Evolutionary conservation across 352 stramenopile species (phyloP), one percentile per base, ranked within the genome.

Genomic region (Pythium myriotylum): DNA sequence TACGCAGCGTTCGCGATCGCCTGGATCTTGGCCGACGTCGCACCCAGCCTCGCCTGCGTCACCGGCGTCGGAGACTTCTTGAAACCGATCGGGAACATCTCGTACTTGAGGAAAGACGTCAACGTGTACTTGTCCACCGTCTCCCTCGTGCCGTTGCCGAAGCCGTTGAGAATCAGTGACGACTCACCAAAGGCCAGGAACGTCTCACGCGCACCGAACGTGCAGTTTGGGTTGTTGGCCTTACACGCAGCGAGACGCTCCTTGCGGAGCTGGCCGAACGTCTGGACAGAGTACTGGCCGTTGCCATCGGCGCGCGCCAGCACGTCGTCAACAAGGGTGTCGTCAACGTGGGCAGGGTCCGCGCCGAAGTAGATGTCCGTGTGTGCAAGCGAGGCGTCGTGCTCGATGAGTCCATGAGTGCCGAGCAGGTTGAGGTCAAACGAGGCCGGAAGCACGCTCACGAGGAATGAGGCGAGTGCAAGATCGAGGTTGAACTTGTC

Each of bases 351-450:
- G 37, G 70, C 62, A 3, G 72, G 68, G 60, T 85, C 68, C 24
- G 50, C 24, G 33, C 67, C 73, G 42, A 65, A 71, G 52, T 70
- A 73, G 9, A 61, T 49, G 39, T 84, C 76, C 0, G 51, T 42
- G 45, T 81, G 55, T 77, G 70, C 51, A 74, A n/a, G n/a, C n/a
- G n/a, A n/a, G n/a, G n/a, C n/a, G n/a, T n/a, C n/a, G n/a, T n/a
- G n/a, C n/a, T n/a, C 70, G n/a, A 75, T 68, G 52, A 59, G 19
- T 19, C 58, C 54, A 57, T 77, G 70, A 4, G 63, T 54, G 3
- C 76, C 53, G 9, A 91, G 65, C 37, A 82, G 62, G 0, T 74
- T 61, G 17, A 91, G 68, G n/a, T 76, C 69, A 29, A 88, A 83
- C 29, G 68, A 40, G 20, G 24, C 40, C 12, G 70, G 61, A 22